Base-by-base conservation (phyloP, 2,329 filamentous ascomycete species). In the Stenocarpella maydis region DNA sequence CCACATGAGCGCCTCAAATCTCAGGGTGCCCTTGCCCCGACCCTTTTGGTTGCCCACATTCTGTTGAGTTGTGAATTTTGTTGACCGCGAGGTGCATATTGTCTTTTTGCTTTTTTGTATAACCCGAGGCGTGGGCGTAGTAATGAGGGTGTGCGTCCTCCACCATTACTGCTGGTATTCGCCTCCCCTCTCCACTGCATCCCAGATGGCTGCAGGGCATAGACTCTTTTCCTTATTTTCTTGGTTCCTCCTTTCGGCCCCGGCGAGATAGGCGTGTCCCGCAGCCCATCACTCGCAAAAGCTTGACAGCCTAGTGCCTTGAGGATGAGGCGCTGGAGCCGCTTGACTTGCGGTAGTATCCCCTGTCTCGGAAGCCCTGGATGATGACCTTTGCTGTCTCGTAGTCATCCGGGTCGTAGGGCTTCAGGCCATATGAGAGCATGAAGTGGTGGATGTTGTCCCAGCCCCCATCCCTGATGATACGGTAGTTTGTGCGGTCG, bases 381-480 rank as follows among this genome's bases (percentile, higher is more conserved):
- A 71, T 71, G 55, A 71, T 71, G 63, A 69, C 64, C 45, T 71
- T 71, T 45, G 69, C 69, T 37, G 63, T 69, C 43, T 71, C 69
- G 61, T 71, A 71, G 67, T 71, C 69, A 19, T 69, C 69, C 1
- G 67, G 64, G 37, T 71, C 68, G 55, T 71, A 71, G 4, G 69
- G 69, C 67, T 71, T 71, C 26, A 71, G 55, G 31, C 69, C 69
- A 9, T 71, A 71, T 7, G 69, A 71, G 19, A 71, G 67, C 69
- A 71, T 71, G 55, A 71, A 71, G 54, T 71, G 69, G 55, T 71
- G 69, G 31, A 71, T 45, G 55, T 64, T 71, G 67, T 71, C 69
- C 69, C 69, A 71, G 10, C 69, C 69, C 4, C 69, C 69, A 15
- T 71, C 69, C 17, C 69, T 63, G 63, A 71, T 66, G 34, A 71